phyloP scores from a whole-genome alignment of 163 green algal genomes.

The Scenedesmus sp. region DNA sequence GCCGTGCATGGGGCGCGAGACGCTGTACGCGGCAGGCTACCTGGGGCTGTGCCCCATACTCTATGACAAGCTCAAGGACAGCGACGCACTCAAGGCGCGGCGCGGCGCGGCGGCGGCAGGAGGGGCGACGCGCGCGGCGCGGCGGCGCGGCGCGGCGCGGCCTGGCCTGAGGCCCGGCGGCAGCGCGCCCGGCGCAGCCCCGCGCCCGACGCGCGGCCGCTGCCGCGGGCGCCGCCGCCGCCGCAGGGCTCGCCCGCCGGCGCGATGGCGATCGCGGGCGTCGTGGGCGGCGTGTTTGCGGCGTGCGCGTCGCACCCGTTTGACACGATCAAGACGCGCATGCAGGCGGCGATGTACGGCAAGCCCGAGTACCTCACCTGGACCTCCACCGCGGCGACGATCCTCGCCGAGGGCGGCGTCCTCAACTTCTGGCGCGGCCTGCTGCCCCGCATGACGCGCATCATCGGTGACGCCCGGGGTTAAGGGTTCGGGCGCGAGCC shows the following conservation, averaged over 20 bases:
- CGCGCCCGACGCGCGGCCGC: too few species aligned
- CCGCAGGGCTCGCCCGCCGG: slow-evolving; percentile 54
- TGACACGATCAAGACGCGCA: slow-evolving; percentile 83
- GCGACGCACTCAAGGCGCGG: slow-evolving; percentile 12
- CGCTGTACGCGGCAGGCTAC: slow-evolving; percentile 87
- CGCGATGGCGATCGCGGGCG: slow-evolving; percentile 64
- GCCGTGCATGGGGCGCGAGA: slow-evolving; percentile 68
- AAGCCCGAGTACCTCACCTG: slow-evolving; percentile 67
- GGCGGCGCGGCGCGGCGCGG: too few species aligned
- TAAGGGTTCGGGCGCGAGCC: too few species aligned
- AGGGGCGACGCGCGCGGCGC: too few species aligned
- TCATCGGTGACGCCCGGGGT: slow-evolving; percentile 53
- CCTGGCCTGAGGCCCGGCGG: too few species aligned
- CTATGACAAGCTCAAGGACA: slow-evolving; percentile 53
- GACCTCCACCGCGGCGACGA: slow-evolving; percentile 51
- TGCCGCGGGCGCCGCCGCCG: neutral
- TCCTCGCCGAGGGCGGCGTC: slow-evolving; percentile 60
- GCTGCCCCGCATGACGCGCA: slow-evolving; percentile 64
- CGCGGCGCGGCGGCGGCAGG: neutral
- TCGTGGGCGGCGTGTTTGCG: slow-evolving; percentile 80
- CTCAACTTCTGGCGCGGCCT: slow-evolving; percentile 65
- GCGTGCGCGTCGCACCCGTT: slow-evolving; percentile 86
- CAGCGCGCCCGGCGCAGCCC: too few species aligned
- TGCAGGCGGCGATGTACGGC: slow-evolving; percentile 74
- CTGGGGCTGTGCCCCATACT: slow-evolving; percentile 86